Evolutionary conservation across 2,329 filamentous ascomycete genomes (phyloP).

Genomic region (Trichoderma sp.): DNA sequence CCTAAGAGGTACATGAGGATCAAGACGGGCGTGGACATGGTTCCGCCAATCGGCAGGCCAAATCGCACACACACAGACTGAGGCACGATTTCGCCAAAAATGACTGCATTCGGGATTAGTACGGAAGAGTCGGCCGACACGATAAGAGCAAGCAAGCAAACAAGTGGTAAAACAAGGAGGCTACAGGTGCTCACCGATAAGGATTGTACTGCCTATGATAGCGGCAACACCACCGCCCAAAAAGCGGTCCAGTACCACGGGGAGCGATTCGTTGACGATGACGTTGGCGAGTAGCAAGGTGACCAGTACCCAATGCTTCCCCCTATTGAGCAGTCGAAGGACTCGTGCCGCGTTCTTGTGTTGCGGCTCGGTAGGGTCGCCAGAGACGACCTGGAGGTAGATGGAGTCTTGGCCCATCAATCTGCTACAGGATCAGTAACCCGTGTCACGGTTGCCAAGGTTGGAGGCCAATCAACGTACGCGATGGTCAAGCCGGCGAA

Average conservation of each 20-base stretch:
- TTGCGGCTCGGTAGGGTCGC: slow-evolving; percentile 82
- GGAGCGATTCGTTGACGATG: slow-evolving; percentile 94
- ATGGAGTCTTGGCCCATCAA: slow-evolving; percentile 83
- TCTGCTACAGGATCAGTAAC: slow-evolving; percentile 35
- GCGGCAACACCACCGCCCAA: slow-evolving; percentile 93
- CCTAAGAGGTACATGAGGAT: slow-evolving; percentile 89
- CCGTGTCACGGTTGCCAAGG: not conserved
- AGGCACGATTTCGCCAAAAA: slow-evolving; percentile 95
- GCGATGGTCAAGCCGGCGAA: slow-evolving; percentile 94
- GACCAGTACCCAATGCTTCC: slow-evolving; percentile 98
- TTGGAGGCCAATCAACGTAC: slow-evolving; percentile 49
- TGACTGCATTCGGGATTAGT: slow-evolving; percentile 61
- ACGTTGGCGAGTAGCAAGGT: slow-evolving; percentile 94
- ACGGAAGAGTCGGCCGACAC: slow-evolving; percentile 16
- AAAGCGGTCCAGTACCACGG: slow-evolving; percentile 91
- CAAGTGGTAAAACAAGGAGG: slow-evolving; percentile 27
- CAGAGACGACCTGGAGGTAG: slow-evolving; percentile 91
- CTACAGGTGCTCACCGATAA: slow-evolving; percentile 71
- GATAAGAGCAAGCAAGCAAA: not conserved
- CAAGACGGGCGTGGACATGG: slow-evolving; percentile 86
- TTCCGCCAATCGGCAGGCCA: slow-evolving; percentile 90
- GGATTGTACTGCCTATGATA: slow-evolving; percentile 85
- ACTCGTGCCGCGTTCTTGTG: slow-evolving; percentile 83
- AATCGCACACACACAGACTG: slow-evolving; percentile 97
- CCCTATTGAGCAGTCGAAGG: slow-evolving; percentile 74